phyloP scores from a whole-genome alignment of 2,329 filamentous ascomycete genomes.

The Hortaea sp. region DNA sequence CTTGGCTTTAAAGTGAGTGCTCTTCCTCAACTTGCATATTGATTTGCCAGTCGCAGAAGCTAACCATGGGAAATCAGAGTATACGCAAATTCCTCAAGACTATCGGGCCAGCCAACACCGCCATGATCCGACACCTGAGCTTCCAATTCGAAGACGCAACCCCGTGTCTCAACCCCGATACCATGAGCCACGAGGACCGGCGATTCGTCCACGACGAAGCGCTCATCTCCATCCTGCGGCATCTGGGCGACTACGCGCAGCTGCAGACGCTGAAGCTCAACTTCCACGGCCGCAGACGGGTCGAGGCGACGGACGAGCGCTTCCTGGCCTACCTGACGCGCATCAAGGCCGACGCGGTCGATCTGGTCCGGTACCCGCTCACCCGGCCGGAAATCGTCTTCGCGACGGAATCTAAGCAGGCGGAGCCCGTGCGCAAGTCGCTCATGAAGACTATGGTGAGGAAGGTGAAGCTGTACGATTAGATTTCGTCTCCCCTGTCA shows the following conservation, averaged over 20 bases:
- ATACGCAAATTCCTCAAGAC: slow-evolving; percentile 33
- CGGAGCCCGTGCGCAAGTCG: slow-evolving; percentile 20
- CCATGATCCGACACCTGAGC: slow-evolving; percentile 35
- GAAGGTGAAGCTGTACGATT: slow-evolving; percentile 27
- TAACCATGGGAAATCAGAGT: slow-evolving; percentile 11
- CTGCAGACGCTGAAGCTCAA: slow-evolving; percentile 33
- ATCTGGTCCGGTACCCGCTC: slow-evolving; percentile 21
- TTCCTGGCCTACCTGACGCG: slow-evolving; percentile 37
- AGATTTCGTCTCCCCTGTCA: no score
- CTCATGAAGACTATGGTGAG: slow-evolving; percentile 28
- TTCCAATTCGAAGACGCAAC: slow-evolving; percentile 37
- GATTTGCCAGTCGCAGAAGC: no score
- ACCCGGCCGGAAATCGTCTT: slow-evolving; percentile 14
- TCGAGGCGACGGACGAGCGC: slow-evolving; percentile 26
- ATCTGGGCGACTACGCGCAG: slow-evolving; percentile 31
- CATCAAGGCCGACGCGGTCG: slow-evolving; percentile 35
- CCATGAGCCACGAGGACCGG: slow-evolving; percentile 32
- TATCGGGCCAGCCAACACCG: slow-evolving; percentile 38
- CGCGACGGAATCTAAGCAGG: slow-evolving; percentile 24
- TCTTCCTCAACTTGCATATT: background rate
- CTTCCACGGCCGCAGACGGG: slow-evolving; percentile 32
- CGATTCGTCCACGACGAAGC: slow-evolving; percentile 40
- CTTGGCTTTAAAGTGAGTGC: slow-evolving; percentile 34
- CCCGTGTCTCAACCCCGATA: slow-evolving; percentile 30
- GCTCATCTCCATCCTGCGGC: slow-evolving; percentile 35